Evolutionary conservation across 2,329 filamentous ascomycete genomes (phyloP), one percentile per base, ranked within the genome.

Genomic region (Fusarium drepaniforme): DNA sequence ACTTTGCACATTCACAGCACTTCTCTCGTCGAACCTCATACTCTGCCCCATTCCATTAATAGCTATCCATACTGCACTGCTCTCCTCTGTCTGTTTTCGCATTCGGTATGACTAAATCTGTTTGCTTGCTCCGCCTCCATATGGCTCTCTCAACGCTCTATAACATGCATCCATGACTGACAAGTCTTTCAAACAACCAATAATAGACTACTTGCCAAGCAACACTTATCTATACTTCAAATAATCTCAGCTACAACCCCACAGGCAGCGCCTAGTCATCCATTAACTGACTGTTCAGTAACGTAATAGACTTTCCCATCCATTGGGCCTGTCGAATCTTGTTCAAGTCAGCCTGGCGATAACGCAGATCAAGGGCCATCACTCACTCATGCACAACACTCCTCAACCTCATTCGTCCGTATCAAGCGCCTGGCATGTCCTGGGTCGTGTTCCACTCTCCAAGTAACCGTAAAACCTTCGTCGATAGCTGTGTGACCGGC

Each of bases 71-170:
- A 21, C 37, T 63, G 33, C 33, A 13, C 33, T 33, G 28, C 33
- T 40, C 25, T 44, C 12, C 28, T 53, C 35, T n/a, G 49, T n/a
- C 23, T 68, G 13, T 8, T 4, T 35, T 11, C 6, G 9, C 5
- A 33, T 16, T 49, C 23, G 21, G 38, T 13, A 21, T 51, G 35
- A 8, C 12, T 35, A 57, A 59, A 15, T 37, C 51, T 59, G 12
- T 35, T 35, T 35, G 49, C 23, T 46, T 18, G n/a, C 8, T 46
- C 13, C 56, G 57, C 53, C 40, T 59, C 23, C 28, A 42, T 25
- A 56, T 64, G 49, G 46, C 46, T 57, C n/a, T 67, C 40, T 53
- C 53, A 40, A 49, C 63, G 51, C 33, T 25, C 23, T 13, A 56
- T 58, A 38, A 53, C 23, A 64, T 28, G 25, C 53, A 42, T 64